Evolutionary conservation across 331 rosid species (phyloP), one percentile per base, ranked within the genome.

Genomic region (Cydonia oblonga): DNA sequence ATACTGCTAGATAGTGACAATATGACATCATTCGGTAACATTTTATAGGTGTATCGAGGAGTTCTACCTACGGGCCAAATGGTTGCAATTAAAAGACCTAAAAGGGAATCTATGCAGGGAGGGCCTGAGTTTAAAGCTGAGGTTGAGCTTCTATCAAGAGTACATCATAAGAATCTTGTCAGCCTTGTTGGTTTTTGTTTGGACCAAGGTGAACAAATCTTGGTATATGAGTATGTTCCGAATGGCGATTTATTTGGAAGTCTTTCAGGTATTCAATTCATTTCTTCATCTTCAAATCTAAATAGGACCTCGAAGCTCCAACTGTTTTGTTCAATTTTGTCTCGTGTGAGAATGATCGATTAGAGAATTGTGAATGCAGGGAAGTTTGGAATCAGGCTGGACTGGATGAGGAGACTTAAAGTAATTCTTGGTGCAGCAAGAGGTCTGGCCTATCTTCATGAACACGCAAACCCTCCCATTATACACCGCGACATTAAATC

Each of bases 61-160:
- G 67, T 78, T 49, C 90, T 90, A 79, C 78, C 81, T 6, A 76
- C 83, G 0, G 89, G 93, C 19, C 46, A 83, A 62, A 71, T 80
- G 24, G 76, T 88, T 22, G 96, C 96, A 1, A 81, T 90, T 22
- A 90, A 90, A 76, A 63, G 87, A 74, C 87, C 90, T 49, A 79
- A 67, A 64, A 77, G 18, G 53, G 90, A 79, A 68, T 84, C 93
- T 3, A 57, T 79, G 75, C 90, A 86, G 67, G 87, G 85, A 12
- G 68, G 28, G 4, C 32, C 51, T 23, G 75, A 79, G 62, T 74
- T 79, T 61, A 73, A 13, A 28, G 71, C 67, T 3, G 95, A 89
- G 86, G 84, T 88, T 77, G 95, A 88, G 79, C 87, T 88, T 68
- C 71, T 88, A 38, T 75, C 79, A 60, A 88, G 95, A 69, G 91